Conservation (phyloP, 106 monocot species). For the Iris macrosiphon region DNA sequence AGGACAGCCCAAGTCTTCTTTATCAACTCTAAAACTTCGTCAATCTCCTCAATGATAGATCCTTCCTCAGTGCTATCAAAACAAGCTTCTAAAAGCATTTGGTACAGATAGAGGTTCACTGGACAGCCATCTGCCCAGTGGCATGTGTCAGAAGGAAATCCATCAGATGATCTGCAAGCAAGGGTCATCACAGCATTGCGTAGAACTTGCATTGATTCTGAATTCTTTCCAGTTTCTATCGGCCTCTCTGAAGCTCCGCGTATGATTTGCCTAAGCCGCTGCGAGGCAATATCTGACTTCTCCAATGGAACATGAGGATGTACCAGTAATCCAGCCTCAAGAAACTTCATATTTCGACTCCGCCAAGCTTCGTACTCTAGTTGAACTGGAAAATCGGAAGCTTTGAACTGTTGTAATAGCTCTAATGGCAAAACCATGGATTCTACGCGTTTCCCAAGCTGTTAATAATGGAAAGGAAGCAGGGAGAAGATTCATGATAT, state of each 20-base stretch:
- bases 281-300: slow-evolving; percentile 55
- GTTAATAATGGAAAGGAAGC: too few species aligned
- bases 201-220: slow-evolving; percentile 89
- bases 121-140: slow-evolving; percentile 98
- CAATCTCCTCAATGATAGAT: slow-evolving; percentile 82
- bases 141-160: slow-evolving; percentile 48
- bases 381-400: slow-evolving; percentile 79
- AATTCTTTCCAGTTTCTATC: slow-evolving; percentile 85
- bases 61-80: slow-evolving; percentile 77
- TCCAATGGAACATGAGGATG: slow-evolving; percentile 60
- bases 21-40: slow-evolving; percentile 82
- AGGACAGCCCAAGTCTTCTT: slow-evolving; percentile 94
- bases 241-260: slow-evolving; percentile 63
- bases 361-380: slow-evolving; percentile 76
- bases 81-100: slow-evolving; percentile 72
- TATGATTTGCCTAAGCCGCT: slow-evolving; percentile 63
- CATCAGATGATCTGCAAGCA: slow-evolving; percentile 63
- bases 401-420: slow-evolving; percentile 90
- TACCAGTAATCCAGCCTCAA: slow-evolving; percentile 77
- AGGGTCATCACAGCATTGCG: slow-evolving; percentile 74
- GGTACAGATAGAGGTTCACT: slow-evolving; percentile 80
- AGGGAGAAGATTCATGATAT: too few species aligned
- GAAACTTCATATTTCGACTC: slow-evolving; percentile 67
- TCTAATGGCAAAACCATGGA: slow-evolving; percentile 76
- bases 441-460: slow-evolving; percentile 91